Conservation (phyloP, 495 filamentous ascomycete genomes). For the Talaromyces proteolyticus region DNA sequence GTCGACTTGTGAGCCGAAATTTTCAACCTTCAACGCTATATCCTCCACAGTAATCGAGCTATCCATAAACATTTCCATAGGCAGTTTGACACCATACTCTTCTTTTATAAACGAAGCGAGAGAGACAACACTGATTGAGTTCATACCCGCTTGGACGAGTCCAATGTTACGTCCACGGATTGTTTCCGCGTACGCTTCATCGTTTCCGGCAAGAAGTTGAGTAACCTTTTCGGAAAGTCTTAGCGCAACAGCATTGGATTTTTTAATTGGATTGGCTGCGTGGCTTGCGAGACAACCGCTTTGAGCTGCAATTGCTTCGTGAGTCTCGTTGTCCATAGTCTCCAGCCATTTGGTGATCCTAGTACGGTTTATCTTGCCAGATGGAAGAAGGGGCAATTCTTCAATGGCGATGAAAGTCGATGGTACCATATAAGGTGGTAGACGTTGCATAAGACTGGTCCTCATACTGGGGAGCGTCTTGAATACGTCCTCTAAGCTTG, state of each 20-base stretch:
- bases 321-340: slow-evolving; percentile 16
- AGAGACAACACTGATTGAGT: slow-evolving; percentile 18
- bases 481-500: slow-evolving; percentile 15
- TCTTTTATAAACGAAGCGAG: slow-evolving; percentile 12
- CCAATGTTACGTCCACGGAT: slow-evolving; percentile 9
- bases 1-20: background rate
- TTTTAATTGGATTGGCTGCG: background rate
- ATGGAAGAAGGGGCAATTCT: slow-evolving; percentile 38
- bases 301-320: background rate
- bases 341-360: slow-evolving; percentile 29
- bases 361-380: slow-evolving; percentile 47
- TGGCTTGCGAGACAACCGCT: background rate
- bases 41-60: slow-evolving; percentile 9
- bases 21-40: slow-evolving; percentile 6
- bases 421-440: slow-evolving; percentile 43
- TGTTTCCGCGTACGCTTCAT: background rate
- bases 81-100: slow-evolving; percentile 11
- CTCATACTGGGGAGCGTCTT: background rate
- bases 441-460: slow-evolving; percentile 9
- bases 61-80: slow-evolving; percentile 8
- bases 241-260: background rate
- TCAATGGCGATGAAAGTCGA: slow-evolving; percentile 37
- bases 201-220: slow-evolving; percentile 5
- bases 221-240: slow-evolving; percentile 9
- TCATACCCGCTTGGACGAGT: slow-evolving; percentile 8